Evolutionary conservation across 73 alveolate species (phyloP).

Genomic region (Paramecium primaurelia): DNA sequence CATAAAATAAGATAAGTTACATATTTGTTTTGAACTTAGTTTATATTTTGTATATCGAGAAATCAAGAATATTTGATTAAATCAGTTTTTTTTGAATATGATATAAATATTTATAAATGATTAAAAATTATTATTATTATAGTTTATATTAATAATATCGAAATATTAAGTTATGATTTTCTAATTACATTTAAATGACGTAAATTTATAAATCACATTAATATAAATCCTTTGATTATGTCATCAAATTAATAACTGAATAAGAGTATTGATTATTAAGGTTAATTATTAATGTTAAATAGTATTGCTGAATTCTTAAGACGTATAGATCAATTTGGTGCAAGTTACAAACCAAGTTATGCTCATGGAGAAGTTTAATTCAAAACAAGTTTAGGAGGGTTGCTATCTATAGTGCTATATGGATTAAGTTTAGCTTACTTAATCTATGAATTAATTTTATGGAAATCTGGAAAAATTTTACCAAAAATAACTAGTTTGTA

Average conservation of each 20-base stretch:
- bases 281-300: neutral
- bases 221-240: neutral
- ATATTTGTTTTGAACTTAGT: neutral
- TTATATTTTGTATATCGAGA: neutral
- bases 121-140: neutral
- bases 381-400: neutral
- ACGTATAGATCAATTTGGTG: slow-evolving; percentile 3
- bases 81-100: neutral
- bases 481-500: neutral
- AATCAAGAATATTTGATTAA: neutral
- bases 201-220: neutral
- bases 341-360: slow-evolving; percentile 17
- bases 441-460: neutral
- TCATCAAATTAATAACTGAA: neutral
- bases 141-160: neutral
- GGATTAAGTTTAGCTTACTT: slow-evolving; percentile 38
- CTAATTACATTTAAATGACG: neutral
- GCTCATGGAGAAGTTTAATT: neutral
- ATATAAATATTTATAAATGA: neutral
- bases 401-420: neutral
- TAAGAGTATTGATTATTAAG: neutral
- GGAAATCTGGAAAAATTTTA: neutral
- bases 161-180: neutral
- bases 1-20: neutral
- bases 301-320: neutral